Evolutionary conservation across 2,329 filamentous ascomycete species (phyloP).

Genomic region (Trichothecium roseum): DNA sequence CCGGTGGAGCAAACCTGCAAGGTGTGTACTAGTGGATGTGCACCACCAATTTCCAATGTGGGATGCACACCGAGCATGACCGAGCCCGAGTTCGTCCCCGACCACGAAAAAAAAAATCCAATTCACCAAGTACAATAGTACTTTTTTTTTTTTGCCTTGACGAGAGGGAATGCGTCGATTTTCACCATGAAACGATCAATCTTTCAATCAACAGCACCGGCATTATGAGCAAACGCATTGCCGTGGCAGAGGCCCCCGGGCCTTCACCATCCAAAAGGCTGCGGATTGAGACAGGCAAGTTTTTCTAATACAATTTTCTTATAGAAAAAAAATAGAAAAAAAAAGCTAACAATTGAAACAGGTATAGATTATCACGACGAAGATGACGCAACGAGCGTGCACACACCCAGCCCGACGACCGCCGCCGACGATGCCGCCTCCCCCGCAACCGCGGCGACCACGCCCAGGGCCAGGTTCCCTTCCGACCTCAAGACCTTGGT

Average conservation of each 20-base stretch:
- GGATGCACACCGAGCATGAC: constrained; percentile 7
- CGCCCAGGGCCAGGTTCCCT: constrained; percentile 44
- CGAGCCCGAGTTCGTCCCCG: constrained; percentile 13
- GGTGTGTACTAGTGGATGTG: too few relatives aligned
- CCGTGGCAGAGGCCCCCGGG: constrained; percentile 12
- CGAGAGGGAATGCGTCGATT: too few relatives aligned
- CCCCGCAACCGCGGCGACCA: constrained; percentile 22
- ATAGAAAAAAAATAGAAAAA: not conserved
- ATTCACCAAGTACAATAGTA: too few relatives aligned
- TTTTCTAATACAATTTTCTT: not conserved
- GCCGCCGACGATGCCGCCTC: constrained; percentile 15
- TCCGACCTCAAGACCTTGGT: constrained; percentile 67
- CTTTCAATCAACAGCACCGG: not conserved
- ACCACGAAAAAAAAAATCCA: constrained; percentile 14
- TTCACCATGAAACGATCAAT: not conserved
- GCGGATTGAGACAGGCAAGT: constrained; percentile 6
- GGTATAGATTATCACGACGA: constrained; percentile 19
- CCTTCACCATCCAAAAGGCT: constrained; percentile 16
- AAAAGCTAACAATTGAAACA: not conserved
- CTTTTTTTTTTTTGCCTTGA: too few relatives aligned
- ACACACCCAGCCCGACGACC: constrained; percentile 21
- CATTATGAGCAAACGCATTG: constrained; percentile 23
- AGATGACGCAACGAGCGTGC: constrained; percentile 19
- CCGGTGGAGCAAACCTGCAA: not conserved
- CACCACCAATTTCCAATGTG: too few relatives aligned